Evolutionary conservation across 2,329 filamentous ascomycete species (phyloP).

Genomic region (Neofusicoccum ribis): DNA sequence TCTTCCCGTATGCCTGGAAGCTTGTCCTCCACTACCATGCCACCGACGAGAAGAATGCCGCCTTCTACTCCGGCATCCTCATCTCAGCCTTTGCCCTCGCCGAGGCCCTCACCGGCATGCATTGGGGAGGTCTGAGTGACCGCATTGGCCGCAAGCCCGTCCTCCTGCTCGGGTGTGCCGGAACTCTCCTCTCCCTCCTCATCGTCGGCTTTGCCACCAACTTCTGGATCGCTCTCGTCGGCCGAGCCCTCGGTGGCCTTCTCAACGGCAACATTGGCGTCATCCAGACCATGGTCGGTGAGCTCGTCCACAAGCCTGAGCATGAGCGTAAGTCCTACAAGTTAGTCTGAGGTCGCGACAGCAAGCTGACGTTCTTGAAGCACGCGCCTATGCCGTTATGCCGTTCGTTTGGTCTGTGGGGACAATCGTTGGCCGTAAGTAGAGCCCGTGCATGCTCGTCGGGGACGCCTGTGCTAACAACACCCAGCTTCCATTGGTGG

Average conservation of each 20-base stretch:
- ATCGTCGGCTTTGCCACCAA: constrained; percentile 80
- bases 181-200: constrained; percentile 80
- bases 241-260: constrained; percentile 74
- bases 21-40: constrained; percentile 40
- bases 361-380: constrained; percentile 44
- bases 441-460: neutral
- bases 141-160: constrained; percentile 43
- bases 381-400: constrained; percentile 86
- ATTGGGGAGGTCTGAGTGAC: constrained; percentile 42
- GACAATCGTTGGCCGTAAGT: constrained; percentile 71
- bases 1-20: constrained; percentile 72
- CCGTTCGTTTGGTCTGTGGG: constrained; percentile 92
- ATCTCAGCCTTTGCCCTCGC: constrained; percentile 90
- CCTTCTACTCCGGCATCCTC: constrained; percentile 78
- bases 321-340: constrained; percentile 70
- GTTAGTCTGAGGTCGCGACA: neutral
- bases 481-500: constrained; percentile 74
- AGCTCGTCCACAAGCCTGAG: constrained; percentile 78
- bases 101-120: constrained; percentile 82
- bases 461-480: constrained; percentile 25
- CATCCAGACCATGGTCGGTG: constrained; percentile 87
- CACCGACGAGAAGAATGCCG: constrained; percentile 51
- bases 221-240: constrained; percentile 79
- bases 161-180: constrained; percentile 57
- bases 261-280: constrained; percentile 91